Percentiles rank a stretch among this genome's conserved stretches.
These are phyloP conservation scores for Zancudomyces culisetae DNA, from an alignment of 371 early-diverging fungal species.

Conservation along the genomic window DNA sequence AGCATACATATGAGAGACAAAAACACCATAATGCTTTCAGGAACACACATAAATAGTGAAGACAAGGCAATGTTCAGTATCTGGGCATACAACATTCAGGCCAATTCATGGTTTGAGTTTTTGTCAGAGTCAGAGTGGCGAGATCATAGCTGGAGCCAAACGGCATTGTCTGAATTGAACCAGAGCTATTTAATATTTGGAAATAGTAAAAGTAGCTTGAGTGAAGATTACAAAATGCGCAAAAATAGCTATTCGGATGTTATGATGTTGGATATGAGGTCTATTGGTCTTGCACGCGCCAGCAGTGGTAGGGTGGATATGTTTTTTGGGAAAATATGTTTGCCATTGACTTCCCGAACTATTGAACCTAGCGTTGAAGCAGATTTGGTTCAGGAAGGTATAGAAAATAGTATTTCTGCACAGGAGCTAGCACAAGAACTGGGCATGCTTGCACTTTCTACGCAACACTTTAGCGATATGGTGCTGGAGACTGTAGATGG, in stretches of 20 bases:
- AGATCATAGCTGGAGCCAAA: slow-evolving; percentile 61
- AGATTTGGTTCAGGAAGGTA: not conserved
- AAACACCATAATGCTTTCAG: slow-evolving; percentile 42
- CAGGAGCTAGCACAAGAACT: not conserved
- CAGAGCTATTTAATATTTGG: slow-evolving; percentile 51
- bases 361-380: not conserved
- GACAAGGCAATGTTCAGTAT: slow-evolving; percentile 41
- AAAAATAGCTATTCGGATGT: slow-evolving; percentile 57
- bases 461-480: not conserved
- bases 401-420: not conserved
- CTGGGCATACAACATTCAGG: slow-evolving; percentile 49
- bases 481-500: slow-evolving; percentile 4
- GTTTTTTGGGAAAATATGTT: not conserved
- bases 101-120: slow-evolving; percentile 44
- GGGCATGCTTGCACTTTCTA: not conserved
- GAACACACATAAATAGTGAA: slow-evolving; percentile 46
- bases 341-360: too few species aligned
- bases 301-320: not conserved
- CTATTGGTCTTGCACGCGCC: slow-evolving; percentile 29
- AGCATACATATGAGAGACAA: slow-evolving; percentile 33
- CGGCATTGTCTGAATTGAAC: slow-evolving; percentile 34
- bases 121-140: slow-evolving; percentile 41
- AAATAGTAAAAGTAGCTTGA: slow-evolving; percentile 39
- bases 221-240: slow-evolving; percentile 55
- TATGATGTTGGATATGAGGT: slow-evolving; percentile 45